A percentile compares a stretch with the other conserved stretches of the same genome.
phyloP scores from a whole-genome alignment of 768 basidiomycete genomes.

The Podaxis rugospora region DNA sequence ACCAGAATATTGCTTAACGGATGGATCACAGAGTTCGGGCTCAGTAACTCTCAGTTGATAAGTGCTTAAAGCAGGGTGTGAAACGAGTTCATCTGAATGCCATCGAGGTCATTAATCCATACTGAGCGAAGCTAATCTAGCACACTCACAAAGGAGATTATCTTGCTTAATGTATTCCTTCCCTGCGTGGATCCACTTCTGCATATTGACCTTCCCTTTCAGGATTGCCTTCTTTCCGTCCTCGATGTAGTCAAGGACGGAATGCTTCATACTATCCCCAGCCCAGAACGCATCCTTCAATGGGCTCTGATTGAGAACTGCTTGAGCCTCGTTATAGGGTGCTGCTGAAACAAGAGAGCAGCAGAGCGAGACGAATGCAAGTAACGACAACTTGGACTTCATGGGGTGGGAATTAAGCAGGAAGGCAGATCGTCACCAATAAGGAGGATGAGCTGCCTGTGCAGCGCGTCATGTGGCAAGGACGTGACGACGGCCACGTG shows the following conservation, averaged over 20 bases:
- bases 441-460: too few relatives aligned
- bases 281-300: background rate
- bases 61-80: conserved; percentile 42
- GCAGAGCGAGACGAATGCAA: conserved; percentile 2
- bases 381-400: conserved; percentile 1
- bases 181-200: conserved; percentile 62
- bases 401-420: background rate
- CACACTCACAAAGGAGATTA: conserved; percentile 61
- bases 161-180: conserved; percentile 67
- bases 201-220: conserved; percentile 42
- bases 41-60: conserved; percentile 61
- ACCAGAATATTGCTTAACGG: conserved; percentile 79
- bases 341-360: conserved; percentile 4
- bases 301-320: background rate
- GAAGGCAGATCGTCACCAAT: background rate
- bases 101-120: background rate
- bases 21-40: conserved; percentile 72
- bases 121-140: background rate
- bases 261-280: conserved; percentile 17
- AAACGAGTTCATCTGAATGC: conserved; percentile 59
- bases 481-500: too few relatives aligned
- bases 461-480: background rate
- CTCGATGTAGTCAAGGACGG: conserved; percentile 32
- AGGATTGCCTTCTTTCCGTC: conserved; percentile 39
- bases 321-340: conserved; percentile 3